phyloP scores from a whole-genome alignment of 176 grass and related monocot genomes.

The Dendrocalamus sinicus region DNA sequence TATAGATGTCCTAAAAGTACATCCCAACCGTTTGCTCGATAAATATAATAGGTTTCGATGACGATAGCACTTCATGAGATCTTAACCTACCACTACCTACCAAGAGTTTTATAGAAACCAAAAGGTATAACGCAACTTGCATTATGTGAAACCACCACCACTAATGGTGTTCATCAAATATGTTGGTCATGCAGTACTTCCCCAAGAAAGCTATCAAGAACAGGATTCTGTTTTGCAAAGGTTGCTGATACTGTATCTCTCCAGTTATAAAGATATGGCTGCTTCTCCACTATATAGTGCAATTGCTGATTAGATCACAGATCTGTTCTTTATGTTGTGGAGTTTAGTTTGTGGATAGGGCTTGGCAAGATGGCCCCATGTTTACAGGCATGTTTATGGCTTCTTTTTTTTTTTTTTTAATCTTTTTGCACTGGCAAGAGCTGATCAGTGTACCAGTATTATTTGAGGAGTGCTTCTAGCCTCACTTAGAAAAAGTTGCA shows the following conservation, averaged over 20 bases:
- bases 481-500: not conserved
- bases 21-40: conserved; percentile 17
- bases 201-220: conserved; percentile 32
- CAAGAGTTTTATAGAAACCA: conserved; percentile 30
- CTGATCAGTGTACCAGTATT: conserved; percentile 10
- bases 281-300: conserved; percentile 38
- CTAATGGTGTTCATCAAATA: conserved; percentile 30
- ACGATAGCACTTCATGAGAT: not conserved
- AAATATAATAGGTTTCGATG: not conserved
- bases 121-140: conserved; percentile 19
- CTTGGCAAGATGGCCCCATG: conserved; percentile 33
- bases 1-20: conserved; percentile 24
- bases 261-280: conserved; percentile 24
- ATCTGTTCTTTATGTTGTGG: not conserved
- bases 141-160: conserved; percentile 5
- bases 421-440: conserved; percentile 35
- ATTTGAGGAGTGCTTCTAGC: not conserved
- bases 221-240: conserved; percentile 38
- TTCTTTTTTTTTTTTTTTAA: conserved; percentile 2
- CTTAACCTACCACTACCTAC: conserved; percentile 34
- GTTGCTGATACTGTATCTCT: conserved; percentile 39
- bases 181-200: conserved; percentile 21
- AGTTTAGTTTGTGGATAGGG: conserved; percentile 17
- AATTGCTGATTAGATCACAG: not conserved
- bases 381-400: conserved; percentile 18